Conservation (phyloP, 768 basidiomycete species). For the Sarcodon aspratus region DNA sequence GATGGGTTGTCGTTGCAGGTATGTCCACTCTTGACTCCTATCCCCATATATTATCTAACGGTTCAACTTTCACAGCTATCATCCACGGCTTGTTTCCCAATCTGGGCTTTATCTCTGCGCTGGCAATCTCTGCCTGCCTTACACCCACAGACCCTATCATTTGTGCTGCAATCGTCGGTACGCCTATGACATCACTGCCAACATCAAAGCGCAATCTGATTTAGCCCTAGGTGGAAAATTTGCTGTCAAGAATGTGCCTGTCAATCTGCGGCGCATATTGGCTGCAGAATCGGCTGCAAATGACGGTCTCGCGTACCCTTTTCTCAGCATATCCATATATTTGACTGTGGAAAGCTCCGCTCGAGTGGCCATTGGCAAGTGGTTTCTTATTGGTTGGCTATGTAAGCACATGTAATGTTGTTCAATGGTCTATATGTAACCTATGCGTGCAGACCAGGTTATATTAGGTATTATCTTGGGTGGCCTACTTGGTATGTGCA, state of each 20-base stretch:
- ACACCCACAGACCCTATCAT: conserved; percentile 95
- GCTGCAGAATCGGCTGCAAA: conserved; percentile 91
- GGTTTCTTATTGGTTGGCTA: conserved; percentile 80
- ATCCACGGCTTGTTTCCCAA: conserved; percentile 63
- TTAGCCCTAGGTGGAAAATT: conserved; percentile 50
- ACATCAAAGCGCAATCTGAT: neutral
- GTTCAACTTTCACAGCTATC: conserved; percentile 31
- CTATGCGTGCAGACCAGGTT: conserved; percentile 55
- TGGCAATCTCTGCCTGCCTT: conserved; percentile 82
- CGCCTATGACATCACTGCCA: neutral
- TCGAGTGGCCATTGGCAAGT: conserved; percentile 60
- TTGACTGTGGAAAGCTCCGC: conserved; percentile 60
- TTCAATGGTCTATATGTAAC: neutral
- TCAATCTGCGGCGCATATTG: conserved; percentile 68
- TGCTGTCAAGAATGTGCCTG: conserved; percentile 58
- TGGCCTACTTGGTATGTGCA: conserved; percentile 30
- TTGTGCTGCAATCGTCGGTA: conserved; percentile 71
- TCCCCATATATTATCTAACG: neutral
- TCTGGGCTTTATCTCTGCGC: conserved; percentile 59
- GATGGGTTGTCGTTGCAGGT: conserved; percentile 74
- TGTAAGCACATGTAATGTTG: conserved; percentile 31
- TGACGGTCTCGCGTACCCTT: conserved; percentile 93
- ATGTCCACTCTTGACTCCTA: conserved; percentile 6
- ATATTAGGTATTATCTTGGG: conserved; percentile 65
- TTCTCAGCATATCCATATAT: conserved; percentile 79